Percentiles rank a stretch among this genome's conserved stretches.
phyloP scores from a whole-genome alignment of 441 rosid genomes.

The Populus hybrid region DNA sequence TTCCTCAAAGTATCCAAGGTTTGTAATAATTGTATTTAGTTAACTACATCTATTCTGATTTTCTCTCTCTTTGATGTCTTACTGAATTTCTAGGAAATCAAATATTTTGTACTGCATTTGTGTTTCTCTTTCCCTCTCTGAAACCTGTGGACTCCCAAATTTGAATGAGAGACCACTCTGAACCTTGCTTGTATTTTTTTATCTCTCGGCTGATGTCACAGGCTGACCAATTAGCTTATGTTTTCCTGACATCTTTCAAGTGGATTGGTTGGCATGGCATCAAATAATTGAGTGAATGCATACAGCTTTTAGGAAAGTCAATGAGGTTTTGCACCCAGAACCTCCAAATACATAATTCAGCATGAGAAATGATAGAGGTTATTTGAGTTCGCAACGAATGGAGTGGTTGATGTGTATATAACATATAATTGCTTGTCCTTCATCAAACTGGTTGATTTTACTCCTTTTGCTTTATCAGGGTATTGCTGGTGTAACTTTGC shows the following conservation, averaged over 20 bases:
- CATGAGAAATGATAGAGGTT: background rate
- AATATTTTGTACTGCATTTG: background rate
- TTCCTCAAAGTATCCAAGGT: slow-evolving; percentile 74
- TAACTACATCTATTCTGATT: background rate
- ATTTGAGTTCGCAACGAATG: background rate
- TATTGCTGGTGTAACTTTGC: background rate
- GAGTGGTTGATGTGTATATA: background rate
- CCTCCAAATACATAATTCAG: background rate
- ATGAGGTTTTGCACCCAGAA: background rate
- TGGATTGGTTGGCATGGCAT: background rate
- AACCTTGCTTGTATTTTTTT: background rate
- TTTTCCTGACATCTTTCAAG: background rate
- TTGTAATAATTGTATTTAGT: slow-evolving; percentile 7
- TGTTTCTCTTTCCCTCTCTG: background rate
- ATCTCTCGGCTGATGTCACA: background rate
- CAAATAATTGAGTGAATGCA: background rate
- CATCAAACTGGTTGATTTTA: background rate
- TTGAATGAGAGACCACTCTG: background rate
- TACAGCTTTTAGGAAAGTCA: background rate
- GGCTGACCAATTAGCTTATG: background rate
- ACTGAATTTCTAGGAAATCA: background rate
- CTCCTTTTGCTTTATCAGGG: background rate
- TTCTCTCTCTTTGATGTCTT: background rate
- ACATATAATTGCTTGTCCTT: background rate
- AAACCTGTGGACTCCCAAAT: background rate